Conservation (phyloP, 208 protist species). For the Sergeia podlipaevii region DNA sequence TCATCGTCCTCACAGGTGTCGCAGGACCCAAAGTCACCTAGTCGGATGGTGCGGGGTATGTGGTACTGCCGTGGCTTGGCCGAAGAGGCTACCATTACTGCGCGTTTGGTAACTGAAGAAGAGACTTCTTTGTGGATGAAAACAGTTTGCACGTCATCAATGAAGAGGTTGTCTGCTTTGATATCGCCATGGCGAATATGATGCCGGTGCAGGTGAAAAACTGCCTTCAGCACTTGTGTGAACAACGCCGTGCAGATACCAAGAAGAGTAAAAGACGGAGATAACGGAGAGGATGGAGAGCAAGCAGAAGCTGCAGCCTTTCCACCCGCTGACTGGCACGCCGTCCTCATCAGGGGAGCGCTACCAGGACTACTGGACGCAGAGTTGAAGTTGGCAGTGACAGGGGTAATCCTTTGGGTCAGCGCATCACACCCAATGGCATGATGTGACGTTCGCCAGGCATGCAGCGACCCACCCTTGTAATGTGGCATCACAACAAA, state of each 20-base stretch:
- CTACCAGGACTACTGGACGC: too few relatives aligned
- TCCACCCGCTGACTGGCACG: too few relatives aligned
- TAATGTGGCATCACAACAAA: conserved; percentile 70
- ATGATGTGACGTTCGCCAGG: conserved; percentile 60
- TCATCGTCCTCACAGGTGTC: conserved; percentile 63
- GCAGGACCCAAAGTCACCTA: conserved; percentile 80
- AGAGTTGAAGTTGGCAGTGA: too few relatives aligned
- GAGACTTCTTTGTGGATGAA: not conserved
- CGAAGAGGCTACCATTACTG: too few relatives aligned
- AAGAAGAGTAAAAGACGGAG: conserved; percentile 29
- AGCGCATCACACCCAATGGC: conserved; percentile 44
- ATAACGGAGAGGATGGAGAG: too few relatives aligned
- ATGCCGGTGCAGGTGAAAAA: conserved; percentile 50
- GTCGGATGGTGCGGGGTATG: conserved; percentile 39
- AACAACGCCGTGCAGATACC: conserved; percentile 50
- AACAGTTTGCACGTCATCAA: conserved; percentile 11
- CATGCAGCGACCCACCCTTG: conserved; percentile 46
- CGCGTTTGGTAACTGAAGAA: too few relatives aligned
- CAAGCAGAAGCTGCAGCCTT: not conserved
- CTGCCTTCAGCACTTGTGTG: conserved; percentile 61
- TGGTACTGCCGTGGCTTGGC: conserved; percentile 1
- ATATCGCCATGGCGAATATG: conserved; percentile 76
- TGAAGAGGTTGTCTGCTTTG: conserved; percentile 77
- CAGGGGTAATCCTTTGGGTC: conserved; percentile 10
- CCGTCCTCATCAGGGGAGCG: too few relatives aligned